These are phyloP conservation scores for Candida qinlingensis DNA, from an alignment of 805 yeast genomes.

Conservation along the genomic window DNA sequence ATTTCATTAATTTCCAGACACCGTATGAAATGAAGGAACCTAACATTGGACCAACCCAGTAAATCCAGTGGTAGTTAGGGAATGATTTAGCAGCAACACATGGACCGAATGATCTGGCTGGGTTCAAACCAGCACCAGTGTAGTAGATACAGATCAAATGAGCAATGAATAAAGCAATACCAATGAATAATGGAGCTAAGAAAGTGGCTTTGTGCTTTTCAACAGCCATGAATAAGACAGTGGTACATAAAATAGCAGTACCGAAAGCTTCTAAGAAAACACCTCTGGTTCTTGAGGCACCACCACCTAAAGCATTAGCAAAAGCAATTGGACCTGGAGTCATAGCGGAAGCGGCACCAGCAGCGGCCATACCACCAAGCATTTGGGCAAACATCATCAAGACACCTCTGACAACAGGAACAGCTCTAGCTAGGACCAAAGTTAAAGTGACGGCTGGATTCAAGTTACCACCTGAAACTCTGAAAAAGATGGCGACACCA, in stretches of 20 bases:
- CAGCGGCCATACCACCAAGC: slow-evolving; percentile 88
- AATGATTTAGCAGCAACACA: slow-evolving; percentile 64
- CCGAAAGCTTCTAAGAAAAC: slow-evolving; percentile 79
- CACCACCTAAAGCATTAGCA: slow-evolving; percentile 69
- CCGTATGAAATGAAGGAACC: slow-evolving; percentile 65
- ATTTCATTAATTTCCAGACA: slow-evolving; percentile 61
- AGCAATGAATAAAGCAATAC: slow-evolving; percentile 74
- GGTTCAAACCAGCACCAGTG: slow-evolving; percentile 91
- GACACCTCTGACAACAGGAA: slow-evolving; percentile 65
- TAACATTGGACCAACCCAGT: slow-evolving; percentile 83
- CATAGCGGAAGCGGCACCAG: slow-evolving; percentile 81
- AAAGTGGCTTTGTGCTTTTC: slow-evolving; percentile 72
- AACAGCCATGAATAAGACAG: slow-evolving; percentile 79
- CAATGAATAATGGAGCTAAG: slow-evolving; percentile 80
- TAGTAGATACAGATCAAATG: slow-evolving; percentile 77
- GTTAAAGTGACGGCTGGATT: slow-evolving; percentile 85
- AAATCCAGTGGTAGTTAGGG: slow-evolving; percentile 86
- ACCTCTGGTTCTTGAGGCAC: slow-evolving; percentile 68
- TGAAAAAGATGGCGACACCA: slow-evolving; percentile 59
- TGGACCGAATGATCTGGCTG: slow-evolving; percentile 87
- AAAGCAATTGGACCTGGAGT: slow-evolving; percentile 76
- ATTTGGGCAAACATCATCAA: slow-evolving; percentile 64
- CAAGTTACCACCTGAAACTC: slow-evolving; percentile 84
- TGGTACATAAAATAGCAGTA: slow-evolving; percentile 63
- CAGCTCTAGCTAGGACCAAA: slow-evolving; percentile 65